phyloP scores from a whole-genome alignment of 345 rosid species.

The Triadica sebifera region DNA sequence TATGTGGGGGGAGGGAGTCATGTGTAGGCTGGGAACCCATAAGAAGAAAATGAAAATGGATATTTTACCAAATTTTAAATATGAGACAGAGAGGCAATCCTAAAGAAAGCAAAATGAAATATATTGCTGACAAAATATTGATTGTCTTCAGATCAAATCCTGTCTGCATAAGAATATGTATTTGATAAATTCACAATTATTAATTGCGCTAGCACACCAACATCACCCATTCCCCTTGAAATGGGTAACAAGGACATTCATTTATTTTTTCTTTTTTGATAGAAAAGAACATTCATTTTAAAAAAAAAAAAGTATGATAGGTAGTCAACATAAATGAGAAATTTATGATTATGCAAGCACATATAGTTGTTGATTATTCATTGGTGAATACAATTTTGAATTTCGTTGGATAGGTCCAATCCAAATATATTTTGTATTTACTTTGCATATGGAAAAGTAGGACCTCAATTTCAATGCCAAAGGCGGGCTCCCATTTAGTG shows the following conservation, averaged over 20 bases:
- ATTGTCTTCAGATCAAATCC: no score
- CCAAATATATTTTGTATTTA: not conserved
- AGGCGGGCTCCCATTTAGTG: not conserved
- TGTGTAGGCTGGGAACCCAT: no score
- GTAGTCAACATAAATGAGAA: slow-evolving; percentile 7
- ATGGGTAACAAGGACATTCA: not conserved
- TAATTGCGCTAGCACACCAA: no score
- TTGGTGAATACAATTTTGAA: not conserved
- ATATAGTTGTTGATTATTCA: not conserved
- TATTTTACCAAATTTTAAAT: no score
- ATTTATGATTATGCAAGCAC: not conserved
- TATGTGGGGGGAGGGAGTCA: no score
- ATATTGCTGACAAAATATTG: no score
- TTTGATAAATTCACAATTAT: no score
- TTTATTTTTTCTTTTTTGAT: not conserved
- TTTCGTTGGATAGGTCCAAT: not conserved
- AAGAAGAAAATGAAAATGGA: no score
- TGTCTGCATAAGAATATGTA: no score
- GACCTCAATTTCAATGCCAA: not conserved
- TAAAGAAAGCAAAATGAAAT: no score
- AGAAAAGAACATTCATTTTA: not conserved
- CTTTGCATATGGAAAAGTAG: not conserved
- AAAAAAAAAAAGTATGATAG: not conserved
- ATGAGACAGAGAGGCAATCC: no score
- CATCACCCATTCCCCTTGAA: no score